Conservation (phyloP, 1,139 yeast species). For the Scheffersomyces segobiensis region DNA sequence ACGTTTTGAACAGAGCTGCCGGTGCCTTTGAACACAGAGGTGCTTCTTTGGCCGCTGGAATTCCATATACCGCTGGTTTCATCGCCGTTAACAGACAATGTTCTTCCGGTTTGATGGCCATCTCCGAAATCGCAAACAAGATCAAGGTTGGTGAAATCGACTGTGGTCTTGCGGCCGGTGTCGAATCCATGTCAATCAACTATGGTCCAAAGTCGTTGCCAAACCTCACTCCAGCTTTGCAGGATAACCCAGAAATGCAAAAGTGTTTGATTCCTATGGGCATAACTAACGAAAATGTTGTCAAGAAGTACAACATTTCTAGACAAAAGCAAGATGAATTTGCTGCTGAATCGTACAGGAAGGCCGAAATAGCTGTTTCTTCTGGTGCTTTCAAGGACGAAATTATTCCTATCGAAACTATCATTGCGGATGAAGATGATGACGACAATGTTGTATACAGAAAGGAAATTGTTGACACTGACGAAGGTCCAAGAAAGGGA, state of each 20-base stretch:
- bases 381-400: conserved; percentile 81
- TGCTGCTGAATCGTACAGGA: conserved; percentile 81
- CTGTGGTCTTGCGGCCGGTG: conserved; percentile 90
- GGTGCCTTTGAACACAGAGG: conserved; percentile 94
- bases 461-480: conserved; percentile 58
- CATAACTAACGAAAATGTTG: conserved; percentile 79
- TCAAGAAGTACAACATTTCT: conserved; percentile 58
- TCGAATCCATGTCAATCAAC: conserved; percentile 85
- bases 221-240: conserved; percentile 53
- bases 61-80: conserved; percentile 65
- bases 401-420: conserved; percentile 72
- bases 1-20: conserved; percentile 86
- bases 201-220: conserved; percentile 76
- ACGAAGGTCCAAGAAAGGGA: conserved; percentile 89
- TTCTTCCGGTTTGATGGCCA: conserved; percentile 90
- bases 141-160: conserved; percentile 85
- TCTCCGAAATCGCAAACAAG: conserved; percentile 86
- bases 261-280: conserved; percentile 90
- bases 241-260: conserved; percentile 48
- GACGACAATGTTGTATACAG: conserved; percentile 44
- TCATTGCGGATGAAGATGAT: conserved; percentile 51
- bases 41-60: conserved; percentile 54
- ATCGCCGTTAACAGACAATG: conserved; percentile 90
- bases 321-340: conserved; percentile 81
- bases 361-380: conserved; percentile 74